Evolutionary conservation across 495 filamentous ascomycete genomes (phyloP), one percentile per base, ranked within the genome.

Genomic region (Hypoxylon fuscum): DNA sequence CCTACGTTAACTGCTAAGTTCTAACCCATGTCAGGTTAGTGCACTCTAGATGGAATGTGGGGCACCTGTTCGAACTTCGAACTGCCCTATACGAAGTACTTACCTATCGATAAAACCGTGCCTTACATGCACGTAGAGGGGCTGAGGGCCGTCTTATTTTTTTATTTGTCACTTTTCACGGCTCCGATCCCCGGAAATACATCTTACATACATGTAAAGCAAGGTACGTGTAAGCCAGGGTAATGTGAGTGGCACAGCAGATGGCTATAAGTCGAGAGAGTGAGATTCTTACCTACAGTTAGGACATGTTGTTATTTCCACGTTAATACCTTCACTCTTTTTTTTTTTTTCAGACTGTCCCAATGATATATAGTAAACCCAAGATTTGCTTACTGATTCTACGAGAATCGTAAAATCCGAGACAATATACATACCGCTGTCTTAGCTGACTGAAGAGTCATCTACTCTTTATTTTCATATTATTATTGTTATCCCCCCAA

Each of bases 151-250:
- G 25, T 8, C 25, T 8, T 27, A 4, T 27, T 27, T 27, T 27
- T 8, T 27, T 27, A 29, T 46, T 57, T 51, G 46, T 25, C 55
- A 42, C 38, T 35, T 50, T 43, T 35, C 31, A 22, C 37, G 18
- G 34, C 59, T 63, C 59, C 59, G 59, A 56, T 56, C 14, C 45
- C 45, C 45, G 59, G 46, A 51, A 51, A 63, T 56, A 48, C n/a
- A n/a, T n/a, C n/a, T n/a, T n/a, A n/a, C n/a, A n/a, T n/a, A n/a
- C n/a, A n/a, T n/a, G n/a, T n/a, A n/a, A n/a, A n/a, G n/a, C n/a
- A n/a, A n/a, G n/a, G n/a, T n/a, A n/a, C n/a, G n/a, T n/a, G n/a
- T n/a, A n/a, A 27, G 25, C 25, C 25, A 27, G 25, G 25, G 25
- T 27, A n/a, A 22, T 49, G 17, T 22, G 35, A 31, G 5, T 29